phyloP scores from a whole-genome alignment of 352 stramenopile genomes.

The Pythium utonaiense region DNA sequence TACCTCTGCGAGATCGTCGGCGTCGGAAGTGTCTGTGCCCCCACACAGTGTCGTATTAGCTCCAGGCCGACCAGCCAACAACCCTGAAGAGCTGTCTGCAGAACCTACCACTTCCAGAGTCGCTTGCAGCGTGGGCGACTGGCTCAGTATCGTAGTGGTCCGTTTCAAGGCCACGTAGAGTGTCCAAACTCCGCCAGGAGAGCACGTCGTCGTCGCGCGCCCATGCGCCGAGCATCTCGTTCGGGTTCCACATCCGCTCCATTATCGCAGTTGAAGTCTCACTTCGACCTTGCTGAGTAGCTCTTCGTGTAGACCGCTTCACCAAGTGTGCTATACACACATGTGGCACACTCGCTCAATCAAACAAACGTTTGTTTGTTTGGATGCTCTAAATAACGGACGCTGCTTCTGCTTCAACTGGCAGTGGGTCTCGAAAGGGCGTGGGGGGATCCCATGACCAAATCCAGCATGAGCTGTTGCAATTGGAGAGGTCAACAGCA shows the following conservation, averaged over 20 bases:
- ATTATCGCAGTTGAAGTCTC: conserved; percentile 5
- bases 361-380: conserved; percentile 5
- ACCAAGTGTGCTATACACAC: neutral
- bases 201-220: conserved; percentile 32
- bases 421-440: neutral
- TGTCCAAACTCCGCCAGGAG: conserved; percentile 41
- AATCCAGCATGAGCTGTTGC: neutral
- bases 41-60: neutral
- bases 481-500: neutral
- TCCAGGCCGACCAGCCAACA: too few relatives aligned
- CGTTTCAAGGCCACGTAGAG: conserved; percentile 11
- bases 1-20: conserved; percentile 25
- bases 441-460: neutral
- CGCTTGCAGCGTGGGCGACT: conserved; percentile 7
- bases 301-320: conserved; percentile 8
- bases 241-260: conserved; percentile 23
- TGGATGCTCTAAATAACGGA: neutral
- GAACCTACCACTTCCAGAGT: conserved; percentile 11
- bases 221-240: conserved; percentile 11
- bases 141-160: neutral
- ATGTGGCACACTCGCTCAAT: neutral
- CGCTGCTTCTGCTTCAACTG: neutral
- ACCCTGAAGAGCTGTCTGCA: too few relatives aligned
- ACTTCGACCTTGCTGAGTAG: neutral
- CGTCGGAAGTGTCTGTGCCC: conserved; percentile 23